Evolutionary conservation across 164 flowering plant genomes (phyloP).

Genomic region (Stephania cephalantha): DNA sequence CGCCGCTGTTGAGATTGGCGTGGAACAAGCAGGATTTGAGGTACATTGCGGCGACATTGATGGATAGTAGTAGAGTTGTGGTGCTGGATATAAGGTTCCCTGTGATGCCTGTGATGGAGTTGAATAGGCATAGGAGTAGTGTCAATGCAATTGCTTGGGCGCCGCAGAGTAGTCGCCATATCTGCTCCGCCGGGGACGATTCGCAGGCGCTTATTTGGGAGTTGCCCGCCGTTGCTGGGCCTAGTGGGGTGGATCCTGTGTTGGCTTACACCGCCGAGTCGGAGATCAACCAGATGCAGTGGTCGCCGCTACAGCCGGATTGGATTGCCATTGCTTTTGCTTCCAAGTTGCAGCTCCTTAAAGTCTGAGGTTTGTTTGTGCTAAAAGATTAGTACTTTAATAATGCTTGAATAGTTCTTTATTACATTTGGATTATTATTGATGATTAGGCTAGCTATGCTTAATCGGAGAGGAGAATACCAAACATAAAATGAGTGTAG

Average conservation of each 20-base stretch:
- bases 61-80: slow-evolving; percentile 76
- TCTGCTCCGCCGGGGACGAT: slow-evolving; percentile 84
- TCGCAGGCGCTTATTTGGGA: slow-evolving; percentile 86
- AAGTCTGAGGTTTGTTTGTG: slow-evolving; percentile 35
- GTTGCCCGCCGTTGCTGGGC: slow-evolving; percentile 62
- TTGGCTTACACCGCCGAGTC: slow-evolving; percentile 56
- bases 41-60: slow-evolving; percentile 51
- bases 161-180: slow-evolving; percentile 60
- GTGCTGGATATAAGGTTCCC: slow-evolving; percentile 77
- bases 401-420: no score
- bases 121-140: slow-evolving; percentile 67
- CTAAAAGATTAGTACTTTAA: no score
- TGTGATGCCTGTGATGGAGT: slow-evolving; percentile 68
- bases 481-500: no score
- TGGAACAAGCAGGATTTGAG: slow-evolving; percentile 94
- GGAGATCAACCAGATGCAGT: slow-evolving; percentile 83
- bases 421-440: no score
- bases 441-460: no score
- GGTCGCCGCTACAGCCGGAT: slow-evolving; percentile 73
- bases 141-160: slow-evolving; percentile 92
- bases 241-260: slow-evolving; percentile 72
- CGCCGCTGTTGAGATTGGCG: slow-evolving; percentile 75
- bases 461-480: no score
- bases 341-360: slow-evolving; percentile 72
- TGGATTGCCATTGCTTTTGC: slow-evolving; percentile 79